These are phyloP conservation scores for Dunaliella sp. DNA, from an alignment of 139 green algal species.

Conservation along the genomic window DNA sequence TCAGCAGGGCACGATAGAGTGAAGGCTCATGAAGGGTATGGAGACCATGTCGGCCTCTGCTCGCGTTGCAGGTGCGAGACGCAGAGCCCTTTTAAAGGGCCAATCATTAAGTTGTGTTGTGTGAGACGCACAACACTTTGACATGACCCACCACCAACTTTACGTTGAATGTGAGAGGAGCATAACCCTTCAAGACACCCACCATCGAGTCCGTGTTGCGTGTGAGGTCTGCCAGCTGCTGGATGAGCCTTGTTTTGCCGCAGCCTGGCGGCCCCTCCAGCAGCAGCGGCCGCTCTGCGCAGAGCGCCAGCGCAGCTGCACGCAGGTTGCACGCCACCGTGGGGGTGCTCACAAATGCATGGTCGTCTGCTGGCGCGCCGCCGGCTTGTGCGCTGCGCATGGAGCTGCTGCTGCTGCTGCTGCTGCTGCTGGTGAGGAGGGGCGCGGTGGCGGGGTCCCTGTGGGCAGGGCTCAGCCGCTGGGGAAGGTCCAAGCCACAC, in stretches of 20 bases:
- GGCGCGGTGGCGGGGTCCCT: neutral
- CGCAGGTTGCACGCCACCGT: conserved; percentile 53
- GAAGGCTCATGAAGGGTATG: too few relatives aligned
- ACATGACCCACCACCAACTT: too few relatives aligned
- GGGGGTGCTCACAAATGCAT: conserved; percentile 51
- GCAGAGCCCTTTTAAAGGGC: too few relatives aligned
- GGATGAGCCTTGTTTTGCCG: conserved; percentile 84
- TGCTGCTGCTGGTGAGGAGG: neutral
- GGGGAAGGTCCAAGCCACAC: conserved; percentile 56
- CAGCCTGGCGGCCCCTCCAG: conserved; percentile 85
- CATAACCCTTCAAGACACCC: too few relatives aligned
- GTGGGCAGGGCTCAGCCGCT: neutral
- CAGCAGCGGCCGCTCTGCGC: conserved; percentile 72
- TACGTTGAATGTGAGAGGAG: too few relatives aligned
- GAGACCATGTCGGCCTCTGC: too few relatives aligned
- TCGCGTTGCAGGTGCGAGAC: too few relatives aligned
- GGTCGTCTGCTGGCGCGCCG: neutral
- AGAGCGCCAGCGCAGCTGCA: conserved; percentile 76
- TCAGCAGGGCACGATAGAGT: too few relatives aligned
- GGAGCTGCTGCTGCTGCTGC: neutral
- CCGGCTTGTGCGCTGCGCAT: neutral
- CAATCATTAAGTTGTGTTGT: too few relatives aligned
- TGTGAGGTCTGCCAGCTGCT: conserved; percentile 74
- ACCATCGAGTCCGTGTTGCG: conserved; percentile 56
- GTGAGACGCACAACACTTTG: too few relatives aligned